Base-by-base conservation (phyloP, 208 protist genomes). In the Willaertia magna region DNA sequence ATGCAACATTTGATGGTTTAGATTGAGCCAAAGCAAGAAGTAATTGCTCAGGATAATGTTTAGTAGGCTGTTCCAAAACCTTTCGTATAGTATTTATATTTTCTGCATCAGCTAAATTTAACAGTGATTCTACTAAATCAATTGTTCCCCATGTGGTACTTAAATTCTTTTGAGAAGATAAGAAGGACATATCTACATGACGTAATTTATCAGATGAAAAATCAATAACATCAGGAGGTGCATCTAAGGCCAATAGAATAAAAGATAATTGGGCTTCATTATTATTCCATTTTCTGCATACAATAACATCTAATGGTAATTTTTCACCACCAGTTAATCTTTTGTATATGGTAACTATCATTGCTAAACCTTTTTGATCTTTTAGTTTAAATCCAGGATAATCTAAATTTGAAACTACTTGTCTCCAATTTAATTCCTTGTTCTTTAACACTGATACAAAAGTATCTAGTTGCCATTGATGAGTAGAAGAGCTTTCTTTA, bases 251-350 rank as follows among this genome's bases (percentile, higher is more conserved):
- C 4, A 87, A 78, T n/a, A 82, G 78, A 18, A 95, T 61, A 12
- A 95, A 88, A 26, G 89, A 90, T 2, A 95, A 61, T 84, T 95
- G 93, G 6, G 87, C 91, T 4, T 52, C 20, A 34, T 34, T 76
- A 61, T 95, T 94, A 7, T 46, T 81, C 93, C 93, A 94, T n/a
- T 55, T 39, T n/a, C 89, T 67, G 43, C 94, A 79, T 39, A 95
- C 39, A 39, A 84, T 43, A 47, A 16, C 30, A 43, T 89, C 22
- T 9, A 90, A 22, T 43, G 91, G 89, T 51, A 94, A 88, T 12
- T 78, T 75, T 26, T 86, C 14, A 22, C 74, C 39, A 22, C 74
- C 39, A 0, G 49, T 74, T 42, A 79, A n/a, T 2, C 42, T 88
- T 43, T 85, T 86, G 55, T 89, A 87, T 14, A 90, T 11, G 0